Conservation (phyloP, 768 basidiomycete genomes). For the Imleria badia region DNA sequence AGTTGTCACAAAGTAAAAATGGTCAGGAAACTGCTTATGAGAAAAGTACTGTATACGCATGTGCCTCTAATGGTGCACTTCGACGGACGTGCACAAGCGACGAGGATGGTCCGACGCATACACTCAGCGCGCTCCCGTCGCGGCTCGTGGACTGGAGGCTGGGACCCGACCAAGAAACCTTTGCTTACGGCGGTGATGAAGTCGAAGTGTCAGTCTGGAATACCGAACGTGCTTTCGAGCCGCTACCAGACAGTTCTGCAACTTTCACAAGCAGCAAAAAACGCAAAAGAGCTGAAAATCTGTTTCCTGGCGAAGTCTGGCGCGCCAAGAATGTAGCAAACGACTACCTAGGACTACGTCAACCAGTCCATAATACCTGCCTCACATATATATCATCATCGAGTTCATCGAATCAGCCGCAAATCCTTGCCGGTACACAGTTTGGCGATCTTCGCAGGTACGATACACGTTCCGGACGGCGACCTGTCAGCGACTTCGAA, state of each 20-base stretch:
- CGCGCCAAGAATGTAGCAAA: slow-evolving; percentile 85
- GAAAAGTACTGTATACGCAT: slow-evolving; percentile 54
- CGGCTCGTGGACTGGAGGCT: slow-evolving; percentile 70
- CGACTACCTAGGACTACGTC: slow-evolving; percentile 71
- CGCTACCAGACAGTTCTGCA: slow-evolving; percentile 18
- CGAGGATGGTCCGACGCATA: slow-evolving; percentile 21
- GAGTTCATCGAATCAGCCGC: slow-evolving; percentile 35
- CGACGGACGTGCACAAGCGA: slow-evolving; percentile 42
- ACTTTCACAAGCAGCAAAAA: slow-evolving; percentile 31
- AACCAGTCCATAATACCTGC: slow-evolving; percentile 73
- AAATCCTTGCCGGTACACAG: slow-evolving; percentile 70
- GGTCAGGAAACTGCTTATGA: slow-evolving; percentile 1
- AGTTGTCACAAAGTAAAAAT: slow-evolving; percentile 15
- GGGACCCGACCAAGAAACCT: slow-evolving; percentile 49
- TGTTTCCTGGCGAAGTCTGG: slow-evolving; percentile 79
- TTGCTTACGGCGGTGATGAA: slow-evolving; percentile 85
- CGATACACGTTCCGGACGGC: slow-evolving; percentile 67
- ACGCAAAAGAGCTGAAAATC: slow-evolving; percentile 57
- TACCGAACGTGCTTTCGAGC: slow-evolving; percentile 53
- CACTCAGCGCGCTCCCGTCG: slow-evolving; percentile 55
- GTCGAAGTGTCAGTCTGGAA: slow-evolving; percentile 84
- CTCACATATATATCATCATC: slow-evolving; percentile 56
- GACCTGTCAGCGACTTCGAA: slow-evolving; percentile 70
- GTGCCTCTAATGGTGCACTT: slow-evolving; percentile 75
- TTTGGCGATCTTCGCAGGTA: slow-evolving; percentile 75